Percentiles rank a stretch among this genome's conserved stretches.
Conservation (phyloP, 176 grass and related monocot genomes). For the Triticum aestivum region IWGSC_CS_RefSeq_v2.1 NC_057799.1:388802888-388803387, state of each 20-base stretch:
- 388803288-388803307: conserved; percentile 65
- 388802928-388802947: conserved; percentile 82
- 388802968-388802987: conserved; percentile 72
- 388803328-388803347: neutral
- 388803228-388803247: conserved; percentile 76
- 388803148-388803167: conserved; percentile 91
- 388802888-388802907: conserved; percentile 94
- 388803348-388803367: neutral
- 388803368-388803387: conserved; percentile 2
- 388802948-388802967: conserved; percentile 87
- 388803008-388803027: conserved; percentile 93
- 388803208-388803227: conserved; percentile 83
- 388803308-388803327: neutral
- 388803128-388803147: conserved; percentile 93
- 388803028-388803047: conserved; percentile 97
- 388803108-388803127: conserved; percentile 53
- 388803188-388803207: conserved; percentile 92
- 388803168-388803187: conserved; percentile 92
- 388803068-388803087: conserved; percentile 93
- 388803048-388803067: conserved; percentile 88
- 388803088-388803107: conserved; percentile 80
- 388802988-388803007: conserved; percentile 64
- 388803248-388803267: conserved; percentile 96
- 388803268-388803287: conserved; percentile 95
- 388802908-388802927: conserved; percentile 94